Evolutionary conservation across 2,329 filamentous ascomycete genomes (phyloP).

Genomic region (Curvularia verruculosa): DNA sequence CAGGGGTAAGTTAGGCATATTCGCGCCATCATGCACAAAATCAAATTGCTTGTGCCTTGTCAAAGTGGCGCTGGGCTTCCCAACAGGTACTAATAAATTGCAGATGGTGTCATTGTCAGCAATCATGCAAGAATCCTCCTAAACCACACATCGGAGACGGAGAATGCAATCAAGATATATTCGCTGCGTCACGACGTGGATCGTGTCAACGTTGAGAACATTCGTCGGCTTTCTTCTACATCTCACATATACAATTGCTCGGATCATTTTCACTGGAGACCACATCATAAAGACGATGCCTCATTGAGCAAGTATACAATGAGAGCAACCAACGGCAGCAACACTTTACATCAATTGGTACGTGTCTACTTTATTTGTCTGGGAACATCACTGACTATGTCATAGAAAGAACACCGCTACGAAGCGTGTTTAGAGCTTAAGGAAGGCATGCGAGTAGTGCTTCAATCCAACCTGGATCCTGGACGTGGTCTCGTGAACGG

Average conservation of each 20-base stretch:
- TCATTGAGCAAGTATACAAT: slow-evolving; percentile 19
- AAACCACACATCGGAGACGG: slow-evolving; percentile 52
- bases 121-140: slow-evolving; percentile 54
- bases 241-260: slow-evolving; percentile 39
- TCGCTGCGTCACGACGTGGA: slow-evolving; percentile 48
- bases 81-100: slow-evolving; percentile 3
- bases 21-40: background rate
- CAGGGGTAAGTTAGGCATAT: slow-evolving; percentile 47
- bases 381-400: background rate
- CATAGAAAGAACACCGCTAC: slow-evolving; percentile 54
- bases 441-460: slow-evolving; percentile 59
- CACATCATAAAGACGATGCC: slow-evolving; percentile 30
- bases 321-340: slow-evolving; percentile 8
- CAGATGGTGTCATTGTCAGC: slow-evolving; percentile 36
- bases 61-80: background rate
- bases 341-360: slow-evolving; percentile 31
- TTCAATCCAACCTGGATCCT: slow-evolving; percentile 58
- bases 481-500: slow-evolving; percentile 43
- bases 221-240: slow-evolving; percentile 36
- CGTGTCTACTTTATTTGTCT: background rate
- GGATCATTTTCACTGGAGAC: slow-evolving; percentile 53
- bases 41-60: background rate
- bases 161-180: slow-evolving; percentile 56
- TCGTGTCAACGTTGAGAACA: slow-evolving; percentile 42
- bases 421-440: slow-evolving; percentile 56